Evolutionary conservation across 352 stramenopile genomes (phyloP).

Genomic region (Phytophthora colocasiae): DNA sequence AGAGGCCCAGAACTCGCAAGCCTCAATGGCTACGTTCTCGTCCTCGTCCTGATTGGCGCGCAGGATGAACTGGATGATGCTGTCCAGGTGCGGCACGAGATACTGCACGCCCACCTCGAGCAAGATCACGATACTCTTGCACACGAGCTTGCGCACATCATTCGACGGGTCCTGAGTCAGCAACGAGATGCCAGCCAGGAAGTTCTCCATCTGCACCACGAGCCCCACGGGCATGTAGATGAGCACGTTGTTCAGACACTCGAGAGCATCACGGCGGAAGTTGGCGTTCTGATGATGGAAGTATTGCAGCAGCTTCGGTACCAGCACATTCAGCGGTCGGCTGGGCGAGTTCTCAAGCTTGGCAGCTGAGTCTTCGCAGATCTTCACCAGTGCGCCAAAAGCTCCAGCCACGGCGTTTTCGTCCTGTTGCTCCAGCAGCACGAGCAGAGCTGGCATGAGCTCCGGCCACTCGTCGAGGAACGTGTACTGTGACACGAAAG

Average conservation of each 20-base stretch:
- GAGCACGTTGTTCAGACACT: constrained; percentile 92
- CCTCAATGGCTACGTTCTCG: constrained; percentile 88
- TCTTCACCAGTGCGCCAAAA: constrained; percentile 89
- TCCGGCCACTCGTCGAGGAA: constrained; percentile 91
- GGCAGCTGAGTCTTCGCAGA: constrained; percentile 90
- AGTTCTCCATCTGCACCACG: constrained; percentile 92
- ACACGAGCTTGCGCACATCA: constrained; percentile 88
- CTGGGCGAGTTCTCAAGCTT: constrained; percentile 91
- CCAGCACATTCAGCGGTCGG: constrained; percentile 85
- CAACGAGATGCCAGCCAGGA: constrained; percentile 88
- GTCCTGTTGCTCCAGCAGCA: constrained; percentile 63
- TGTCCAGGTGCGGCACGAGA: constrained; percentile 88
- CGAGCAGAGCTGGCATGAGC: constrained; percentile 79
- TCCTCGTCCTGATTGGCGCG: constrained; percentile 87
- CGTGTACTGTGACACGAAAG: constrained; percentile 88
- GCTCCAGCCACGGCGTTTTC: constrained; percentile 83
- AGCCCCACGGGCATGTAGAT: constrained; percentile 90
- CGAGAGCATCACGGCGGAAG: constrained; percentile 88
- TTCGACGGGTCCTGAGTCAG: constrained; percentile 86
- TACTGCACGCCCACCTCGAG: constrained; percentile 91
- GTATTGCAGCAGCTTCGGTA: constrained; percentile 91
- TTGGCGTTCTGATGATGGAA: constrained; percentile 82
- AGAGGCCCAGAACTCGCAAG: constrained; percentile 92
- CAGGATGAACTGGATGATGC: constrained; percentile 94
- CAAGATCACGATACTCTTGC: constrained; percentile 92